Conservation (phyloP, 768 basidiomycete species). For the Neoboletus subvelutipes region DNA sequence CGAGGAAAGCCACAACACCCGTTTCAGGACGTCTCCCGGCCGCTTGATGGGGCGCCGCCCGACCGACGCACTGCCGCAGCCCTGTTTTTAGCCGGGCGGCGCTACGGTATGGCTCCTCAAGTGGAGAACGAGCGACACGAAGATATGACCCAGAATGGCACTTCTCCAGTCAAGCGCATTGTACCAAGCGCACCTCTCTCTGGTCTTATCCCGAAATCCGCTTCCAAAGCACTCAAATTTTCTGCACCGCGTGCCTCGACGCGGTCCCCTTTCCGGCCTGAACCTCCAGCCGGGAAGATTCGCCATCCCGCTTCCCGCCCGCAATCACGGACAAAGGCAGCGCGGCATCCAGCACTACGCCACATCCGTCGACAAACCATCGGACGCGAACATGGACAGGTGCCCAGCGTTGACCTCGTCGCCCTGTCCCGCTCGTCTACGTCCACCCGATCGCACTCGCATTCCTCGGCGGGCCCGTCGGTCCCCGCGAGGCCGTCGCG, state of each 20-base stretch:
- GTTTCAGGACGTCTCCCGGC: neutral
- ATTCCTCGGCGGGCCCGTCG: constrained; percentile 6
- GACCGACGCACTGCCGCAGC: neutral
- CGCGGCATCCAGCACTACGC: constrained; percentile 8
- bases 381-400: neutral
- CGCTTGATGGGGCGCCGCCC: neutral
- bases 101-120: neutral
- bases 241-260: constrained; percentile 19
- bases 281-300: neutral
- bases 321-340: neutral
- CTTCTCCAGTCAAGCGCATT: constrained; percentile 4
- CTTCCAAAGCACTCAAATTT: constrained; percentile 9
- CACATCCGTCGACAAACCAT: constrained; percentile 22
- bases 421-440: constrained; percentile 12
- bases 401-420: constrained; percentile 27
- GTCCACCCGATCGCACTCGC: constrained; percentile 12
- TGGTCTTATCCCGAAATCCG: neutral
- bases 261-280: constrained; percentile 20
- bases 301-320: neutral
- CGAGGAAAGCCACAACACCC: neutral
- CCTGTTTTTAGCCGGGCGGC: neutral
- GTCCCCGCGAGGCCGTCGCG: constrained; percentile 7
- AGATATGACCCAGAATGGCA: neutral
- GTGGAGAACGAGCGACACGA: neutral
- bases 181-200: neutral